Percentiles rank a stretch among this genome's conserved stretches.
These are phyloP conservation scores for Puccinia brachypodii DNA, from an alignment of 1,284 basidiomycete species.

Conservation along the genomic window DNA sequence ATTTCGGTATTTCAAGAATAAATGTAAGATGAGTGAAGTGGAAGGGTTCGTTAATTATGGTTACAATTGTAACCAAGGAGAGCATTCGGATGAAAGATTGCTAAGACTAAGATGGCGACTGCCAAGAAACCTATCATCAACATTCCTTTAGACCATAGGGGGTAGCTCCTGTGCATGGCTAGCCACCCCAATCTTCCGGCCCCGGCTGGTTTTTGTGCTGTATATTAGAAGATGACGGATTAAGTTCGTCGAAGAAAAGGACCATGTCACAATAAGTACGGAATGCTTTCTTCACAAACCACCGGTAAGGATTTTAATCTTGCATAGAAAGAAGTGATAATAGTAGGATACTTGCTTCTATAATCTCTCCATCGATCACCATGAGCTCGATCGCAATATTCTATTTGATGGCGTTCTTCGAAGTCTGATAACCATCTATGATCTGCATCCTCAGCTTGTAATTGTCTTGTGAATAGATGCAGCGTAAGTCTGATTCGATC, in stretches of 20 bases:
- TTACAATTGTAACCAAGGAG: constrained; percentile 33
- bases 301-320: neutral
- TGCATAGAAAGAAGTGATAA: neutral
- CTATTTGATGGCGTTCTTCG: constrained; percentile 48
- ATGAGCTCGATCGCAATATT: constrained; percentile 38
- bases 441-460: constrained; percentile 50
- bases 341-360: neutral
- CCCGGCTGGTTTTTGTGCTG: constrained; percentile 31
- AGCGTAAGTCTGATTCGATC: constrained; percentile 21
- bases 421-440: constrained; percentile 49
- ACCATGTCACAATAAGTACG: neutral
- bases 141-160: constrained; percentile 45
- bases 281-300: neutral
- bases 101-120: constrained; percentile 34
- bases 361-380: constrained; percentile 40
- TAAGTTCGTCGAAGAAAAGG: neutral
- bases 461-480: constrained; percentile 50
- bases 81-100: constrained; percentile 18
- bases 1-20: too few relatives aligned
- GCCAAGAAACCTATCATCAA: constrained; percentile 36
- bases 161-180: constrained; percentile 38
- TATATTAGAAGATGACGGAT: neutral
- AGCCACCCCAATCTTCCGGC: constrained; percentile 35
- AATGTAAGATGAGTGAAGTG: neutral
- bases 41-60: neutral